Base-by-base conservation (phyloP, 2,329 filamentous ascomycete species). In the Penicillium sp. region DNA sequence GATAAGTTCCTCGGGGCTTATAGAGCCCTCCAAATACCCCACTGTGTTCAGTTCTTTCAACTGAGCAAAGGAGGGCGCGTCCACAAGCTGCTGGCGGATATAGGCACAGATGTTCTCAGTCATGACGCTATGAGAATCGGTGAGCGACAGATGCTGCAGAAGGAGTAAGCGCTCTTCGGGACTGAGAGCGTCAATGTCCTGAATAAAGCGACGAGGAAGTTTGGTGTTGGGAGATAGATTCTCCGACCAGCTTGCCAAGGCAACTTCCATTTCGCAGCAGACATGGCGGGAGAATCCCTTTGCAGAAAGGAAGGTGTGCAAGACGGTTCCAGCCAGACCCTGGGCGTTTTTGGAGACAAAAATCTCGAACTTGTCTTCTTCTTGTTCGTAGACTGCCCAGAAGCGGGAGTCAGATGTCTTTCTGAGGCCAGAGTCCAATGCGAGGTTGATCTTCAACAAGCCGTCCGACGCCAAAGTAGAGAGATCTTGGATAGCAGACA, bases 231-330 rank as follows among this genome's bases (percentile, higher is more conserved):
- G 66, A 19, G 67, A 67, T 16, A 73, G 40, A 53, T 70, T 67
- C 10, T 71, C 66, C 2, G 70, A 73, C 69, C 74, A 79, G 18
- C 65, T 63, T 4, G 75, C 73, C 44, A 80, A 65, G 14, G 71
- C 68, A 2, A 71, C 68, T 61, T 81, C 78, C 2, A 70, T 70
- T 49, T 75, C 71, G 40, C 79, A 75, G 56, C 78, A 76, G 44
- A 73, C 66, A 58, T 73, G 69, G 7, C 79, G 73, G 24, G 73
- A 67, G 22, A 75, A 72, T 18, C 75, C 77, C 51, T 74, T 74
- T 35, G 72, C 74, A 1, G 79, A 80, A 4, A 81, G 66, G 59
- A 77, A 82, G 1, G 79, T 80, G 58, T 82, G 80, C 10, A 82
- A 59, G 4, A 81, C 66, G 6, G 77, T 78, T 16, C 77, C 74